Conservation (phyloP, 1,284 basidiomycete genomes). For the Cystobasidiaceae sp. region DNA sequence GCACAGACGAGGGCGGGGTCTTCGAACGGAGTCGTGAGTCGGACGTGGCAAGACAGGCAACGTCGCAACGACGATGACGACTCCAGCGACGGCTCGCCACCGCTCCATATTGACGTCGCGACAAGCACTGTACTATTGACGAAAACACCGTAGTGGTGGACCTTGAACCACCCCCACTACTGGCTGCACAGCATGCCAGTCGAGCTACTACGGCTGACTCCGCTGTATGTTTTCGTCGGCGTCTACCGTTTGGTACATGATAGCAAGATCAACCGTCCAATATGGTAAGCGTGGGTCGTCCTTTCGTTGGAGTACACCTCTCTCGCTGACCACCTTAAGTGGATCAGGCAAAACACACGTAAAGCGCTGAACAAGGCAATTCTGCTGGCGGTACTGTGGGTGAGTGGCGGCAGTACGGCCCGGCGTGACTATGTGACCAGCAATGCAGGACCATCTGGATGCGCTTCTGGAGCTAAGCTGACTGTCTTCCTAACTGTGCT, state of each 20-base stretch:
- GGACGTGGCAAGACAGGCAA: background rate
- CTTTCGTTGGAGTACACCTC: too few species aligned
- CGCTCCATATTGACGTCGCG: background rate
- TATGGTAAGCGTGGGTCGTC: conserved; percentile 34
- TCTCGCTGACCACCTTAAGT: background rate
- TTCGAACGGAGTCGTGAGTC: background rate
- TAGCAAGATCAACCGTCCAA: conserved; percentile 32
- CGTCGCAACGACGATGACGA: background rate
- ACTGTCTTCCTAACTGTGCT: too few species aligned
- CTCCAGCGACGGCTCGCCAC: background rate
- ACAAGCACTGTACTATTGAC: background rate
- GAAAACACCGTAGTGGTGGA: too few species aligned
- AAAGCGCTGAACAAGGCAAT: conserved; percentile 15
- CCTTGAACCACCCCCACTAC: too few species aligned
- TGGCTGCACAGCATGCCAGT: background rate
- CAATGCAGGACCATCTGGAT: too few species aligned
- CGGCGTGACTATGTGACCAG: too few species aligned
- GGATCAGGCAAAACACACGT: conserved; percentile 9
- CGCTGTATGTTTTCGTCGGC: conserved; percentile 39
- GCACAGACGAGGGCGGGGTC: background rate
- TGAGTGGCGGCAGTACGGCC: too few species aligned
- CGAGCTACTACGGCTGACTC: conserved; percentile 33
- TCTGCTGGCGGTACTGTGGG: conserved; percentile 26
- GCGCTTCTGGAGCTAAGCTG: too few species aligned
- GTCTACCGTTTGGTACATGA: conserved; percentile 40